Evolutionary conservation across 2,329 filamentous ascomycete species (phyloP), one percentile per base, ranked within the genome.

Genomic region (Helicocarpus griseus): DNA sequence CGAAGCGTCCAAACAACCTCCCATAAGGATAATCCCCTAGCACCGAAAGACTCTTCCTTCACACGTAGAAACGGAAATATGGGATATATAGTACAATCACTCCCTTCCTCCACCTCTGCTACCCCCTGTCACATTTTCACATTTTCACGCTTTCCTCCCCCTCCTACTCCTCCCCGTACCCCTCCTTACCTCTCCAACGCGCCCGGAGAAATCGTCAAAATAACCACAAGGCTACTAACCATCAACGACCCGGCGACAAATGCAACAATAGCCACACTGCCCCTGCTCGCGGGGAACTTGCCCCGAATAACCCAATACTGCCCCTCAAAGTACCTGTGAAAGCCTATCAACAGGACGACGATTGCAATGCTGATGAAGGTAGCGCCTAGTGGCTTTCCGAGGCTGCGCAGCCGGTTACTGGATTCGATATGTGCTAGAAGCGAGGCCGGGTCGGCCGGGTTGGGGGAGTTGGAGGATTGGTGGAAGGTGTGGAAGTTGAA

Each of bases 271-370:
- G 81, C 68, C 36, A 85, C 74, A 58, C 80, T 83, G 4, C 80
- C 80, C 51, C 81, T 72, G 53, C 77, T 80, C 3, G 81, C 81
- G 0, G 81, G 81, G 52, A 85, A 85, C 61, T 83, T 83, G 49
- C 81, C 81, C 3, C 80, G 67, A 22, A 84, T 79, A 51, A 85
- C 80, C 72, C 82, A 85, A 61, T 84, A 79, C 66, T 85, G 81
- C 39, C 77, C 77, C 60, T 84, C 81, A 58, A 84, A 84, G 59
- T 83, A 85, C 40, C 81, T 73, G 61, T 83, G 81, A 58, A 83
- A 83, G 2, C 81, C 81, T 28, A 83, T 72, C 22, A 80, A 61
- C 2, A 85, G 70, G 44, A 84, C 77, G 5, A 84, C 56, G 38
- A 84, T 80, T 2, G 77, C 72, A 36, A 85, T 77, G 2, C 71